Base-by-base conservation (phyloP, 441 rosid genomes). In the Jatropha podagrica region DNA sequence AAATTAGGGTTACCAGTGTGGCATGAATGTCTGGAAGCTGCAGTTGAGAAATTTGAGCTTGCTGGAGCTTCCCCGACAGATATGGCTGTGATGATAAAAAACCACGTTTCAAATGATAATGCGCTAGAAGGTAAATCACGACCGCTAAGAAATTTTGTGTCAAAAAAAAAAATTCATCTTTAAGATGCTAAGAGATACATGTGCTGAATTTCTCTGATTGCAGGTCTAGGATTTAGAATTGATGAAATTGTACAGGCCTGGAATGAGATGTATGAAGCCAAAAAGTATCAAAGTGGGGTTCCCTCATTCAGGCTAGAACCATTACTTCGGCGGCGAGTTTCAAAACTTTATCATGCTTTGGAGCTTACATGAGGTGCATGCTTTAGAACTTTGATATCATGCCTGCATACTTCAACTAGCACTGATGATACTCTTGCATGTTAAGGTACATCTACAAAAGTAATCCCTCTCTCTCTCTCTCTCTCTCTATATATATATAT, bases 11-110 rank as follows among this genome's bases (percentile, higher is more conserved):
- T 96, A 66, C 94, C 97, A 74, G 86, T 92, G 48, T 96, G 99
- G 99, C 92, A 92, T 74, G 98, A 96, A 82, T 94, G 98, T 79
- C 82, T 96, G 76, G 98, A 96, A 78, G 96, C 92, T 84, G 88
- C 98, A 12, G 90, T 96, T 41, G 96, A 96, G 88, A 94, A 94
- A 78, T 96, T 96, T 81, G 96, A 89, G 84, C 92, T 88, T 76
- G 97, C 99, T 67, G 99, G 99, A 74, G 98, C 97, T 83, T 90
- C 97, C 68, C 88, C 93, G 23, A 92, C 96, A 23, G 97, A 96
- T 80, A 74, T 92, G 80, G 97, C 97, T 54, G 96, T 92, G 68
- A 94, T 94, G 98, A 82, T 90, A 77, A 96, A 96, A 88, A 96
- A 91, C 77, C 99, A 96, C 76, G 88, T 96, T 82, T 94, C 98